These are phyloP conservation scores for Castanea mollissima DNA, from an alignment of 306 rosid species.

Conservation along the genomic window DNA sequence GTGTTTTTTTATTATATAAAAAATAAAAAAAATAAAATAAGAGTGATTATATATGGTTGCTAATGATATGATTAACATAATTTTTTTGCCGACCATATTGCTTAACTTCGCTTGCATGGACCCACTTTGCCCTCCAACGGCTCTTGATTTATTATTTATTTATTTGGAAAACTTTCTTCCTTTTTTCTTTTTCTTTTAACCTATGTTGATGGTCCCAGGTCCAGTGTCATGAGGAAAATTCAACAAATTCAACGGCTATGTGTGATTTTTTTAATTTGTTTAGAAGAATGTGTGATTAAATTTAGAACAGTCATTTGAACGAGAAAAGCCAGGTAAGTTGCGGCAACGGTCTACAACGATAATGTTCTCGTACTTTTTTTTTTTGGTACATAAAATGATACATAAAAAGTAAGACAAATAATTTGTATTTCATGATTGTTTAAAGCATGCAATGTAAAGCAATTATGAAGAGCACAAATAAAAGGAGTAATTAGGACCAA, in stretches of 20 bases:
- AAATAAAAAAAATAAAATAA: too few species aligned
- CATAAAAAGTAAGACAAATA: too few species aligned
- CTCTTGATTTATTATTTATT: constrained; percentile 15
- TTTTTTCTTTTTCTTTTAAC: not conserved
- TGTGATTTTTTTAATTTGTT: not conserved
- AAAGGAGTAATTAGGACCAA: not conserved
- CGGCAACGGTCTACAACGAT: not conserved
- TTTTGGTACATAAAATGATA: too few species aligned
- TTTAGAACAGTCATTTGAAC: not conserved
- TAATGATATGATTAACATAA: constrained; percentile 30
- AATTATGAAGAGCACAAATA: too few species aligned
- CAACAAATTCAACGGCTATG: constrained; percentile 29
- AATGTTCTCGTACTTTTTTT: too few species aligned
- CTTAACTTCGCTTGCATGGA: constrained; percentile 68
- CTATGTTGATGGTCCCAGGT: constrained; percentile 11
- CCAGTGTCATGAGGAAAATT: constrained; percentile 10
- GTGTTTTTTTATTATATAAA: not conserved
- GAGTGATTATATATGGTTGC: constrained; percentile 10
- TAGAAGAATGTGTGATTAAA: constrained; percentile 3
- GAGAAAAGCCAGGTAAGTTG: not conserved
- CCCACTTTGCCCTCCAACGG: constrained; percentile 50
- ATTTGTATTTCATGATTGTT: too few species aligned
- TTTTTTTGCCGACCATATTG: constrained; percentile 60
- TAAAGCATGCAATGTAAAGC: too few species aligned
- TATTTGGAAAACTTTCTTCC: not conserved